Base-by-base conservation (phyloP, 2,329 filamentous ascomycete species). In the Phaeosphaeria sp. region DNA sequence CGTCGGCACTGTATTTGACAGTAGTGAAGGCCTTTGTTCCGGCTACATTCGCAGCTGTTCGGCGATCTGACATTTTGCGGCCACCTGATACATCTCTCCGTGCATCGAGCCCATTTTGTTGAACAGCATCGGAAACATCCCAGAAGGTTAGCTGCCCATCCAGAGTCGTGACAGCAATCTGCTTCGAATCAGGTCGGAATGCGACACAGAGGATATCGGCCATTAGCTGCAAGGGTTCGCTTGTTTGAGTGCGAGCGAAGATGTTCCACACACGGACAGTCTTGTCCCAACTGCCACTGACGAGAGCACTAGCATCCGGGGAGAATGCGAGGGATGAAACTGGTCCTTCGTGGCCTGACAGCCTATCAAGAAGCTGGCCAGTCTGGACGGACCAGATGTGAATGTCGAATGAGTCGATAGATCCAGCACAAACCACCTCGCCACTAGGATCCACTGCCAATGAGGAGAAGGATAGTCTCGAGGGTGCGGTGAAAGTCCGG, bases 301-400 rank as follows among this genome's bases (percentile, higher is more conserved):
- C 88, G 15, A 99, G 82, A 30, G 89, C 87, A 58, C 88, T 86
- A 30, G 93, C 94, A 71, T 96, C 92, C 0, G 93, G 91, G 1
- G 94, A 89, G 73, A 99, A 99, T 2, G 92, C 88, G 23, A 99
- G 81, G 1, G 91, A 89, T 5, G 93, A 95, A 1, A 99, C 90
- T 0, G 95, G 95, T 0, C 94, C 95, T 79, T 99, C 94, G 67
- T 99, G 95, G 1, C 95, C 96, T 6, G 93, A 86, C 22, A 99
- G 83, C 65, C 90, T 90, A 74, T 99, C 95, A 6, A 99, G 87
- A 18, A 99, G 83, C 76, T 99, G 95, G 2, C 95, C 95, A 0
- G 94, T 99, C 74, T 99, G 95, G 3, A 99, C 96, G 5, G 92
- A 97, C 95, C 95, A 99, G 61, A 99, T 91, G 78, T 99, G 93